A percentile compares a stretch with the other conserved stretches of the same genome.
phyloP scores from a whole-genome alignment of 2,329 filamentous ascomycete genomes.

The Arthroderma uncinatum region DNA sequence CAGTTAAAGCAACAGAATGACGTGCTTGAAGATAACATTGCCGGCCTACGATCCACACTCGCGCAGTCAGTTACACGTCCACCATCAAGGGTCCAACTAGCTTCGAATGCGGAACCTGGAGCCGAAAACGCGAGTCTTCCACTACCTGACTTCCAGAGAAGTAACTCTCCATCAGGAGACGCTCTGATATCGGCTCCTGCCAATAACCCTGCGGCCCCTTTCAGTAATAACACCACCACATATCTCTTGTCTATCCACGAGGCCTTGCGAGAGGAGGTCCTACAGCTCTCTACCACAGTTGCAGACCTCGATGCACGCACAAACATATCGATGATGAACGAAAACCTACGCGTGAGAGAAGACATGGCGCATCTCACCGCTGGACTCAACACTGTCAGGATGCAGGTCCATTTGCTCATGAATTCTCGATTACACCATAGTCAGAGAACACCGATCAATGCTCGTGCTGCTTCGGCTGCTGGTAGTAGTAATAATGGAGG shows the following conservation, averaged over 20 bases:
- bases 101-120: constrained; percentile 11
- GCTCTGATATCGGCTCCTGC: constrained; percentile 17
- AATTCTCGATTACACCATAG: constrained; percentile 43
- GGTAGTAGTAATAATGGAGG: constrained; percentile 13
- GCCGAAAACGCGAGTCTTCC: constrained; percentile 5
- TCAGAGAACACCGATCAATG: constrained; percentile 18
- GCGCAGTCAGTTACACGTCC: constrained; percentile 22
- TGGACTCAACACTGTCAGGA: constrained; percentile 46
- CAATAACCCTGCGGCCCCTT: constrained; percentile 20
- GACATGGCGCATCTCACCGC: constrained; percentile 52
- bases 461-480: constrained; percentile 7
- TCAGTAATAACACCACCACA: constrained; percentile 34
- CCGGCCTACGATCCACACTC: constrained; percentile 32
- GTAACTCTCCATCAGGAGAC: constrained; percentile 11
- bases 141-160: constrained; percentile 16
- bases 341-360: constrained; percentile 50
- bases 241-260: constrained; percentile 53
- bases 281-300: constrained; percentile 43
- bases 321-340: constrained; percentile 53
- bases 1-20: constrained; percentile 38
- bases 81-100: constrained; percentile 12
- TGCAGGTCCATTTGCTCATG: constrained; percentile 54
- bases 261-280: constrained; percentile 48
- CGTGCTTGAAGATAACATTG: constrained; percentile 36
- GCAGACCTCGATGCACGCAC: constrained; percentile 50